A percentile compares a stretch with the other conserved stretches of the same genome.
Conservation (phyloP, 2,329 filamentous ascomycete species). For the Nemania bipapillata region DNA sequence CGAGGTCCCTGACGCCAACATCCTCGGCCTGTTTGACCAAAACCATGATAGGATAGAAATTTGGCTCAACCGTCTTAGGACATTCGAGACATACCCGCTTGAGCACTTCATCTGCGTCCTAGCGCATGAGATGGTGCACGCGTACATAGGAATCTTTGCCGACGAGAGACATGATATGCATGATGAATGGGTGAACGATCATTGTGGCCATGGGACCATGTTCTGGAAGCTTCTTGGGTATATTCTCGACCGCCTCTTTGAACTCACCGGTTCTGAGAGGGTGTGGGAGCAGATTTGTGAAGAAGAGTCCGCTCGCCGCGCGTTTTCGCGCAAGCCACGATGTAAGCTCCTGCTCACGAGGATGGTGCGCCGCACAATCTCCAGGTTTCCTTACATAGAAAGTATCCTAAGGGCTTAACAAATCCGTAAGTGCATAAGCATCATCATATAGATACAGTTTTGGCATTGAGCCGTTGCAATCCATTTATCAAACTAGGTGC, state of each 20-base stretch:
- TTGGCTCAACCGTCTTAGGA: neutral
- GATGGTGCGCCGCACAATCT: no score
- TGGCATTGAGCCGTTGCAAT: no score
- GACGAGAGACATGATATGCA: neutral
- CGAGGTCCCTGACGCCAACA: neutral
- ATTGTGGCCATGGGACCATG: neutral
- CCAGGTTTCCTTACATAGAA: no score
- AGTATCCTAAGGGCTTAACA: no score
- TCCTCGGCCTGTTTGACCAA: neutral
- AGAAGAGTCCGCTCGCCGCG: no score
- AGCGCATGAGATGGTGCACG: slow-evolving; percentile 5
- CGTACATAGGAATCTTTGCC: neutral
- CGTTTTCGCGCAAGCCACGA: no score
- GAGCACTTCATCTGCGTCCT: neutral
- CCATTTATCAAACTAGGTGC: no score
- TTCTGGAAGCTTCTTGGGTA: neutral
- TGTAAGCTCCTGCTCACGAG: no score
- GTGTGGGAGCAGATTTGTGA: neutral
- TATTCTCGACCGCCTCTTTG: neutral
- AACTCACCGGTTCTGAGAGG: neutral
- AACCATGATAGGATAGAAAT: neutral
- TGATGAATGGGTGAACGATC: neutral
- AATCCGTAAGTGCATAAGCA: no score
- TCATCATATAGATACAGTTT: no score
- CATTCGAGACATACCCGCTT: neutral